Evolutionary conservation across 2,329 filamentous ascomycete species (phyloP).

Genomic region (Aspergillus puulaauensis): DNA sequence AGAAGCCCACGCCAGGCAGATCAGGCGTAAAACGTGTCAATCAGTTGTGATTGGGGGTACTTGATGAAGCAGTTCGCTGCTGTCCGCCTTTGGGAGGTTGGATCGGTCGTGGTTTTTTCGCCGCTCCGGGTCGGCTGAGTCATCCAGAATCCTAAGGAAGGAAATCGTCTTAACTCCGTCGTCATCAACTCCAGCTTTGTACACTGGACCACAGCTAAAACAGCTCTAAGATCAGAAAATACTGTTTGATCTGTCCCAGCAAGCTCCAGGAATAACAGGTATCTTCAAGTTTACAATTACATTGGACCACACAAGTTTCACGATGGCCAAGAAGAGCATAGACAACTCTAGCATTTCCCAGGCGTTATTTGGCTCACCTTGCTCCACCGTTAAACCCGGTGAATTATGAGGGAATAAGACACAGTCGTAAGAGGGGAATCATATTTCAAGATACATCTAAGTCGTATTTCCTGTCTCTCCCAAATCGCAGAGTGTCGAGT

Average conservation of each 20-base stretch:
- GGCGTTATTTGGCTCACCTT: not conserved
- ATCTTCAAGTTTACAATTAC: not conserved
- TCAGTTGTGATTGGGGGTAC: slow-evolving; percentile 19
- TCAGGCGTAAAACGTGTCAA: slow-evolving; percentile 14
- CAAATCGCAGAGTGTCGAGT: slow-evolving; percentile 6
- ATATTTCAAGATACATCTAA: not conserved
- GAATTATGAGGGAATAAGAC: not conserved
- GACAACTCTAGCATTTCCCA: not conserved
- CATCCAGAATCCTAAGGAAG: slow-evolving; percentile 25
- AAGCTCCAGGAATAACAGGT: not conserved
- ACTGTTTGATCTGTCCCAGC: not conserved
- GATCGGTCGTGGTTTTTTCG: slow-evolving; percentile 28
- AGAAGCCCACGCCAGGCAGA: slow-evolving; percentile 16
- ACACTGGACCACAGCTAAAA: not conserved
- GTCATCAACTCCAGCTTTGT: not conserved
- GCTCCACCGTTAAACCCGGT: not conserved
- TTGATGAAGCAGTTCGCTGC: slow-evolving; percentile 19
- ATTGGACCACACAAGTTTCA: not conserved
- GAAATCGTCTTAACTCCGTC: slow-evolving; percentile 1
- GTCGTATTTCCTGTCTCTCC: not conserved
- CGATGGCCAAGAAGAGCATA: not conserved
- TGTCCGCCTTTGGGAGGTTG: slow-evolving; percentile 15
- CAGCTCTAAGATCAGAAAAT: not conserved
- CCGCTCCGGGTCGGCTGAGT: slow-evolving; percentile 34
- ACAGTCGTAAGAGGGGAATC: not conserved